Evolutionary conservation across 1,284 basidiomycete genomes (phyloP).

Genomic region (Salmacisia buchloeana): DNA sequence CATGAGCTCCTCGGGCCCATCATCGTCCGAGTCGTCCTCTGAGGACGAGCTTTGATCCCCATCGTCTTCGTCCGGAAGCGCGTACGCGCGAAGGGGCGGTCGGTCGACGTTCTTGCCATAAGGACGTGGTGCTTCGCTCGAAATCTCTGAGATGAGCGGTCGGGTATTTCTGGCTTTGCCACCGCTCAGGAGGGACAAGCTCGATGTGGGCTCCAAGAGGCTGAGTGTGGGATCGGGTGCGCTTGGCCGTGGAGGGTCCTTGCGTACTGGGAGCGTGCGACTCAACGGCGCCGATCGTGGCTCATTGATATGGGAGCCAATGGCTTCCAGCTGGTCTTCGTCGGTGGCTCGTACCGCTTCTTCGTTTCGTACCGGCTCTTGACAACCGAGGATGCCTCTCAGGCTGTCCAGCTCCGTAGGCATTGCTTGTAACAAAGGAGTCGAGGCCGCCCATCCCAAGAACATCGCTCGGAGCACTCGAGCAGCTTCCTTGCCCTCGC

Average conservation of each 20-base stretch:
- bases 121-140: background rate
- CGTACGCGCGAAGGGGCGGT: background rate
- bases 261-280: no score
- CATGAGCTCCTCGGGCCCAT: background rate
- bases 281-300: no score
- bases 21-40: constrained; percentile 12
- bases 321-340: no score
- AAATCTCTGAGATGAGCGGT: background rate
- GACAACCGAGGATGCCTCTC: background rate
- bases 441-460: constrained; percentile 8
- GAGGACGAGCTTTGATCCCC: constrained; percentile 15
- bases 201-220: background rate
- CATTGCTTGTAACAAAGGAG: background rate
- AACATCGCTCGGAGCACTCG: constrained; percentile 34
- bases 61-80: background rate
- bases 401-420: no score
- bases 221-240: background rate
- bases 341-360: no score
- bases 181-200: background rate
- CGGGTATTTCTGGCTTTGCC: background rate
- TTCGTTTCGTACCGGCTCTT: no score
- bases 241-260: background rate
- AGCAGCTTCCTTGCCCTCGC: constrained; percentile 57
- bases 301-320: no score
- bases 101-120: background rate